Percentiles rank a stretch among this genome's conserved stretches.
phyloP scores from a whole-genome alignment of 352 stramenopile species.

The Globisporangium rhizosaccharum region DNA sequence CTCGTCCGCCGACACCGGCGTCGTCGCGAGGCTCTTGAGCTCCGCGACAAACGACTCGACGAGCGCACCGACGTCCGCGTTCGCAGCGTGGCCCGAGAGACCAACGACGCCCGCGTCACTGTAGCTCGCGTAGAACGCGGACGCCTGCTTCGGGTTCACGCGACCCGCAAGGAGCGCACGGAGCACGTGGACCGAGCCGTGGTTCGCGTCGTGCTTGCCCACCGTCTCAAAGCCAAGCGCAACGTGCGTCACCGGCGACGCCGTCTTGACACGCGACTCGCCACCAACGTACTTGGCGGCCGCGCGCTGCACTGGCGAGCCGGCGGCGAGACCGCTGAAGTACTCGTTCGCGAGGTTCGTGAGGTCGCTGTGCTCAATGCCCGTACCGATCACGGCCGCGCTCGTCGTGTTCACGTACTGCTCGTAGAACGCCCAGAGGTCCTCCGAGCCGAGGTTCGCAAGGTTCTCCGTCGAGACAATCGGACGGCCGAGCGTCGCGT shows the following conservation, averaged over 20 bases:
- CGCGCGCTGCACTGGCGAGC: conserved; percentile 16
- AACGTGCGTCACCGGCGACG: conserved; percentile 54
- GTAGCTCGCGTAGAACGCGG: conserved; percentile 60
- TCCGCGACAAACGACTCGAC: conserved; percentile 64
- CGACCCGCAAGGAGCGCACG: conserved; percentile 52
- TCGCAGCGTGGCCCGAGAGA: conserved; percentile 46
- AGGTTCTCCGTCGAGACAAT: conserved; percentile 53
- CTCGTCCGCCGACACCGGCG: conserved; percentile 58
- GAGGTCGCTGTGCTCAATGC: conserved; percentile 57
- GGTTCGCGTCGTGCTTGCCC: conserved; percentile 34
- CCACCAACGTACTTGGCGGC: conserved; percentile 70
- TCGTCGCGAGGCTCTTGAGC: conserved; percentile 68
- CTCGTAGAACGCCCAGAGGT: conserved; percentile 54
- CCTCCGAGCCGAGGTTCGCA: conserved; percentile 32
- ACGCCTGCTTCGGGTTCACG: conserved; percentile 57
- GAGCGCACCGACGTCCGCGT: conserved; percentile 50
- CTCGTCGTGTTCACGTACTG: conserved; percentile 63
- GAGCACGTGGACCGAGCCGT: conserved; percentile 60
- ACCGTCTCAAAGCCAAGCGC: conserved; percentile 64
- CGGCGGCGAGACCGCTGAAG: conserved; percentile 43
- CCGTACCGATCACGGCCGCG: conserved; percentile 55
- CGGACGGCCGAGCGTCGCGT: conserved; percentile 59
- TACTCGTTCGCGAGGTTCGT: conserved; percentile 57
- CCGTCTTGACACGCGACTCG: conserved; percentile 70
- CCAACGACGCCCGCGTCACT: conserved; percentile 57